These are phyloP conservation scores for Neonectria faginata DNA, from an alignment of 2,329 filamentous ascomycete species.

Conservation along the genomic window DNA sequence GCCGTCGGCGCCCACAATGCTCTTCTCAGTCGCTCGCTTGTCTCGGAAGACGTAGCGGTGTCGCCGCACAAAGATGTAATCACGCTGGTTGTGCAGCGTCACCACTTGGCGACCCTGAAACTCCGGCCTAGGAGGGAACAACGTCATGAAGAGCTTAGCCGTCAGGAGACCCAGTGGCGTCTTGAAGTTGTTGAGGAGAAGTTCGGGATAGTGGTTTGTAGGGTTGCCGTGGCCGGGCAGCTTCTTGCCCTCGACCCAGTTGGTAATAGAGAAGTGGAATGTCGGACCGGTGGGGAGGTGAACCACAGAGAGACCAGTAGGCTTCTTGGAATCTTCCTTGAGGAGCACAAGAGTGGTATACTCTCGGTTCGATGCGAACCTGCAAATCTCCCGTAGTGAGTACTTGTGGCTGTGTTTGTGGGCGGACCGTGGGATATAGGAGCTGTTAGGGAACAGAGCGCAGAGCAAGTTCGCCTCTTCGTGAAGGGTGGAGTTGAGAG, in stretches of 20 bases:
- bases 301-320: conserved; percentile 84
- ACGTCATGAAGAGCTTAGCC: conserved; percentile 77
- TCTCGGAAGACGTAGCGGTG: conserved; percentile 95
- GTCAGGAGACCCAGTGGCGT: conserved; percentile 91
- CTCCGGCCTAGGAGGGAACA: conserved; percentile 80
- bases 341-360: conserved; percentile 88
- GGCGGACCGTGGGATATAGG: conserved; percentile 87
- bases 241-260: conserved; percentile 89
- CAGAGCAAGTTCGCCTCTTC: conserved; percentile 82
- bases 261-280: conserved; percentile 91
- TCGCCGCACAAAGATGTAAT: conserved; percentile 92
- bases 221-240: conserved; percentile 89
- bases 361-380: conserved; percentile 83
- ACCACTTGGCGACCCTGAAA: conserved; percentile 89
- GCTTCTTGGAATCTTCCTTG: conserved; percentile 89
- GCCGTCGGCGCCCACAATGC: conserved; percentile 83
- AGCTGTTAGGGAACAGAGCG: conserved; percentile 84
- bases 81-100: conserved; percentile 93
- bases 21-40: conserved; percentile 87
- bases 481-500: conserved; percentile 89
- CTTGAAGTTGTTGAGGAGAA: conserved; percentile 93
- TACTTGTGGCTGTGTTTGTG: conserved; percentile 92
- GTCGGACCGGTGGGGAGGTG: conserved; percentile 88
- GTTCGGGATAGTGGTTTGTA: conserved; percentile 89
- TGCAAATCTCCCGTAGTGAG: conserved; percentile 88